Evolutionary conservation across 2,329 filamentous ascomycete genomes (phyloP), one percentile per base, ranked within the genome.

Genomic region (Harringtonia aguacate): DNA sequence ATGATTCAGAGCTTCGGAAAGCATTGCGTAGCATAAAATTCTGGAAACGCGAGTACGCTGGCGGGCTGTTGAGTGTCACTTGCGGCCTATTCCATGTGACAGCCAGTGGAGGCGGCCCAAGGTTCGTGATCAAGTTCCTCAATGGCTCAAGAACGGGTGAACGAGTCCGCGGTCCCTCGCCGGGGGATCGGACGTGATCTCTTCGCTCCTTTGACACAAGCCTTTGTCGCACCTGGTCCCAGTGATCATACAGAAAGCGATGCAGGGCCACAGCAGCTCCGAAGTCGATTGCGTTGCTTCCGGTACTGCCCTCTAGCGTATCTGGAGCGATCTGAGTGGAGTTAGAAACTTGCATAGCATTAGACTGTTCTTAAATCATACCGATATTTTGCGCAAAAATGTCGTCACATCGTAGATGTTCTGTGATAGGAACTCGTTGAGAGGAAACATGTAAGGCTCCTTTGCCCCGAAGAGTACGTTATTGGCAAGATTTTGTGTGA

Each of bases 1-100:
- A 76, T 3, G 77, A 80, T 51, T 83, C 80, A 0, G 73, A 76
- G 51, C 75, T 77, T 31, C 75, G 70, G 50, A 80, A 79, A 2
- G 79, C 79, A 55, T 84, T 82, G 17, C 75, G 73, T 37, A 84
- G 68, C 80, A 84, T 84, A 53, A 84, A 84, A 50, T 83, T 77
- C 51, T 84, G 80, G 51, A 84, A 84, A 21, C 78, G 68, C 3
- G 79, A 82, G 56, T 84, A 84, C 8, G 74, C 64, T 1, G 77
- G 74, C 5, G 79, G 79, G 17, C 62, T 74, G 50, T 83, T 84
- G 22, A 69, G 59, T 1, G 76, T 75, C n/a, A 84, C 75, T 40
- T 75, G 71, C 10, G 80, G 80, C 40, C 79, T 67, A 50, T 82
- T 84, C 77, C 80, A 83, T 1, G 79, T 81, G 8, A 84, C 75